Conservation (phyloP, 164 flowering plant genomes). For the Stephania japonica region DNA sequence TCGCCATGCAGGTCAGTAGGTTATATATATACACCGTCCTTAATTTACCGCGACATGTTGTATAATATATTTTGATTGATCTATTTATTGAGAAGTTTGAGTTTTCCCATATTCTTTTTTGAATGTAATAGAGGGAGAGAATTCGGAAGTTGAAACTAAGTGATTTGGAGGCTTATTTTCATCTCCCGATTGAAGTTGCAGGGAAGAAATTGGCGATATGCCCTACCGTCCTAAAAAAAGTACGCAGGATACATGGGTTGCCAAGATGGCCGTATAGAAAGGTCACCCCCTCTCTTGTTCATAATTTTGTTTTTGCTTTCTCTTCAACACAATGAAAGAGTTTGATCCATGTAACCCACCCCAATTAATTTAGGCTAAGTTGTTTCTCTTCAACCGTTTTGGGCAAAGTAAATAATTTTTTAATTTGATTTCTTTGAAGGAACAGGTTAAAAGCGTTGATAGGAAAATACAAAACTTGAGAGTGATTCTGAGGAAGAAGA, state of each 20-base stretch:
- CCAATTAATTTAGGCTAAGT: too few species aligned
- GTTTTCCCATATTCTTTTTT: neutral
- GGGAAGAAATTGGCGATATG: constrained; percentile 4
- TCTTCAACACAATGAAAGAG: too few species aligned
- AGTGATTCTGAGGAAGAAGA: constrained; percentile 6
- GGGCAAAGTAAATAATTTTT: too few species aligned
- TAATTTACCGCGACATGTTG: neutral
- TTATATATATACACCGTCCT: neutral
- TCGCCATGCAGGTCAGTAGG: constrained; percentile 16
- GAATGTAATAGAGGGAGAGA: constrained; percentile 2
- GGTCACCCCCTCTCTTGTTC: neutral
- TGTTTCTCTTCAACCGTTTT: too few species aligned
- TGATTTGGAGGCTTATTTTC: neutral
- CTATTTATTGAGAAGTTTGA: neutral
- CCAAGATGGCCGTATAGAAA: constrained; percentile 2
- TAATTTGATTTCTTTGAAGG: neutral
- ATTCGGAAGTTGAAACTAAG: neutral
- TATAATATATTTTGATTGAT: neutral
- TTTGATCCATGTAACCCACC: too few species aligned
- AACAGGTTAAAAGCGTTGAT: constrained; percentile 29
- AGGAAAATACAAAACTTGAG: constrained; percentile 17
- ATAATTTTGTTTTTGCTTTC: neutral
- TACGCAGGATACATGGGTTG: constrained; percentile 6
- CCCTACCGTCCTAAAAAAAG: constrained; percentile 1
- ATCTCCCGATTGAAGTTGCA: constrained; percentile 1